These are phyloP conservation scores for Alternaria triticimaculans DNA, from an alignment of 2,329 filamentous ascomycete genomes.

Conservation along the genomic window DNA sequence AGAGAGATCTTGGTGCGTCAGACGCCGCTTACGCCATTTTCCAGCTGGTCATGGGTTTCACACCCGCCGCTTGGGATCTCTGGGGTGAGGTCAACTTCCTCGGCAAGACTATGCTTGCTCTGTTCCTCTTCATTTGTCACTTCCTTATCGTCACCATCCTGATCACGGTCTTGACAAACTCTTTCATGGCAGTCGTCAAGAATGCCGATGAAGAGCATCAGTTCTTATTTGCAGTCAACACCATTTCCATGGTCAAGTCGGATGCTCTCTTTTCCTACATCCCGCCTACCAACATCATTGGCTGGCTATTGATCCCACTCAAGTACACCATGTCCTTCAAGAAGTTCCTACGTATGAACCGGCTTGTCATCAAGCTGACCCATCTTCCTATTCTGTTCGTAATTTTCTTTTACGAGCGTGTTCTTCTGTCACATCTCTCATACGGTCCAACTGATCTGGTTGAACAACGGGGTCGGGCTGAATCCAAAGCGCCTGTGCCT, in stretches of 20 bases:
- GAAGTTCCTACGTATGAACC: slow-evolving; percentile 83
- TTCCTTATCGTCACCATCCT: slow-evolving; percentile 94
- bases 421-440: slow-evolving; percentile 75
- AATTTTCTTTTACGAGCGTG: slow-evolving; percentile 86
- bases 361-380: slow-evolving; percentile 88
- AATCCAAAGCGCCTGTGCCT: slow-evolving; percentile 62
- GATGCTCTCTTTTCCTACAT: slow-evolving; percentile 94
- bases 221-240: slow-evolving; percentile 94
- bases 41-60: slow-evolving; percentile 95
- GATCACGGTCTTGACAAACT: slow-evolving; percentile 95
- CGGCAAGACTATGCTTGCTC: slow-evolving; percentile 74
- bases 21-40: slow-evolving; percentile 90
- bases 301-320: slow-evolving; percentile 85
- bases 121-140: slow-evolving; percentile 94
- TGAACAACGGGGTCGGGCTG: slow-evolving; percentile 69
- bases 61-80: slow-evolving; percentile 89
- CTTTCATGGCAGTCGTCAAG: slow-evolving; percentile 92
- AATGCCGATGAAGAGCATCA: slow-evolving; percentile 93
- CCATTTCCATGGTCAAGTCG: slow-evolving; percentile 98
- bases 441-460: slow-evolving; percentile 86
- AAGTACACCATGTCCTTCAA: slow-evolving; percentile 81
- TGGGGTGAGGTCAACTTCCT: slow-evolving; percentile 84
- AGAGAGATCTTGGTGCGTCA: slow-evolving; percentile 70
- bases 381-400: slow-evolving; percentile 86
- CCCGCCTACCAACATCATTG: slow-evolving; percentile 87